Evolutionary conservation across 768 basidiomycete genomes (phyloP).

Genomic region (Podaxis rugospora): DNA sequence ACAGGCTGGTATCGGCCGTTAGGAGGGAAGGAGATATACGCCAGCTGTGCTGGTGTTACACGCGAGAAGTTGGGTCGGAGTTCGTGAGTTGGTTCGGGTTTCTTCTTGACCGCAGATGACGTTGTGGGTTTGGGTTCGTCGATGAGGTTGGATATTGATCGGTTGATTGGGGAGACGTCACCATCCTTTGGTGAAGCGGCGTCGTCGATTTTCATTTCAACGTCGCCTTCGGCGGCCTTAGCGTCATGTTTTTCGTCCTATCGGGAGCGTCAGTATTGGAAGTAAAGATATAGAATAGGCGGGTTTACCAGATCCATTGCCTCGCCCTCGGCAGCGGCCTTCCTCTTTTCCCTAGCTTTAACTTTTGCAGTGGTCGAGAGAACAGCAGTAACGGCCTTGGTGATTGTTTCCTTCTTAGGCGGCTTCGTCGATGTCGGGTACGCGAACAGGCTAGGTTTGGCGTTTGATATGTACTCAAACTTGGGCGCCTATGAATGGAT

Average conservation of each 20-base stretch:
- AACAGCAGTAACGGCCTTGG: constrained; percentile 92
- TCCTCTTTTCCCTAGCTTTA: constrained; percentile 92
- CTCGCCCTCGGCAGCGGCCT: constrained; percentile 78
- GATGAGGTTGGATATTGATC: constrained; percentile 45
- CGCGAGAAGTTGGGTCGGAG: constrained; percentile 83
- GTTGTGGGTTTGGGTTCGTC: constrained; percentile 35
- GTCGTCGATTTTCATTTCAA: constrained; percentile 74
- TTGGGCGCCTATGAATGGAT: constrained; percentile 68
- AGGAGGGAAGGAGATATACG: constrained; percentile 77
- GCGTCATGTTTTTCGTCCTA: constrained; percentile 37
- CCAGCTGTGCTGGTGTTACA: constrained; percentile 84
- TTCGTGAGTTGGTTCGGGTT: constrained; percentile 74
- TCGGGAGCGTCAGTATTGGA: constrained; percentile 35
- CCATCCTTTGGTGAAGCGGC: constrained; percentile 38
- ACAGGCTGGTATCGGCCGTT: constrained; percentile 87
- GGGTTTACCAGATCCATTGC: constrained; percentile 77
- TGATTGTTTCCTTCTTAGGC: constrained; percentile 86
- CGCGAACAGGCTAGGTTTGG: constrained; percentile 86
- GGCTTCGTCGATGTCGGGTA: constrained; percentile 86
- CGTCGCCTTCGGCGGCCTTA: constrained; percentile 44
- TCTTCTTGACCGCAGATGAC: constrained; percentile 45
- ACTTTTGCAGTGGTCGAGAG: constrained; percentile 96
- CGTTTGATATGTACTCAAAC: constrained; percentile 89
- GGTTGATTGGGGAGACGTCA: constrained; percentile 54
- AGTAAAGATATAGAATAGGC: constrained; percentile 31